Percentiles rank a stretch among this genome's conserved stretches.
phyloP scores from a whole-genome alignment of 371 early-diverging fungal species.

The Nematocida ausubeli region DNA sequence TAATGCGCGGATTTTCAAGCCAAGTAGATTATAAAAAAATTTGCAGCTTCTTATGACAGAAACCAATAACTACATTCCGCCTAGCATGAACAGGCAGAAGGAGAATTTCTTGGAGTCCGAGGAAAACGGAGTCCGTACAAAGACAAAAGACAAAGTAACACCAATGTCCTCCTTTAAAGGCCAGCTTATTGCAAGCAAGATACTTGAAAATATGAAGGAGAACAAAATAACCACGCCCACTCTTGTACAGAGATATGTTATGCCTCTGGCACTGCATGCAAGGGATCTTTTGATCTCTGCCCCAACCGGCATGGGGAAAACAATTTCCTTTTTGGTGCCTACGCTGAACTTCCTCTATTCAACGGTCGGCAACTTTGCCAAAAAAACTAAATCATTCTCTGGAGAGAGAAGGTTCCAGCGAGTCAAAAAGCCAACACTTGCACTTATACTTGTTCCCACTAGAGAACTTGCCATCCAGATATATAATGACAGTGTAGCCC shows the following conservation, averaged over 20 bases:
- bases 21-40: conserved; percentile 41
- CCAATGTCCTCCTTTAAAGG: conserved; percentile 47
- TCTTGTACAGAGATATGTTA: conserved; percentile 83
- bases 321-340: conserved; percentile 72
- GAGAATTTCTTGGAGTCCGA: neutral
- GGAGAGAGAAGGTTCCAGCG: neutral
- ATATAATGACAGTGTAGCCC: conserved; percentile 78
- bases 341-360: conserved; percentile 59
- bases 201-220: conserved; percentile 76
- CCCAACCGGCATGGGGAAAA: conserved; percentile 93
- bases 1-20: neutral
- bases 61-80: conserved; percentile 16
- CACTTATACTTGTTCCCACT: conserved; percentile 82
- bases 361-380: neutral
- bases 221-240: conserved; percentile 83
- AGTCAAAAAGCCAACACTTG: neutral
- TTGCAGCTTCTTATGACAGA: conserved; percentile 13
- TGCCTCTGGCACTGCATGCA: conserved; percentile 86
- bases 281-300: conserved; percentile 94
- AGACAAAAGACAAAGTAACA: conserved; percentile 19
- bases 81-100: conserved; percentile 20
- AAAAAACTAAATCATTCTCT: neutral
- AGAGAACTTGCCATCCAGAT: conserved; percentile 94
- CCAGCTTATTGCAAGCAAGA: conserved; percentile 17
- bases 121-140: conserved; percentile 28